Evolutionary conservation across 2,329 filamentous ascomycete genomes (phyloP), one percentile per base, ranked within the genome.

Genomic region (Pseudogymnoascus sp.): DNA sequence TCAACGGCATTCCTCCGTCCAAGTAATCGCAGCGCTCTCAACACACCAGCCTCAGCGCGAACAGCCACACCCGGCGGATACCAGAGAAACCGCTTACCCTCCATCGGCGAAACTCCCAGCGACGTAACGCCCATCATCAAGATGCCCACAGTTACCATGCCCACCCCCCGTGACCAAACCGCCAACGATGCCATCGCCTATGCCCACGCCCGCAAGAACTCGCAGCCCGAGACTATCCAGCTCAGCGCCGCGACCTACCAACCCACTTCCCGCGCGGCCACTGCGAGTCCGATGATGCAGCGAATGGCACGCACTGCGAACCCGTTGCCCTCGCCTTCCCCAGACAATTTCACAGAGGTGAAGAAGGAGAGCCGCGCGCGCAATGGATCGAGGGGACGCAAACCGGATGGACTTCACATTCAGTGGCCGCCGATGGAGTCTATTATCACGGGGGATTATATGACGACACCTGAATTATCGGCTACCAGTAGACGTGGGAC

Each of bases 321-420:
- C 28, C 79, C 83, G 12, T 79, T 89, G 6, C 88, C 89, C 0
- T 90, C 90, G 14, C 89, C 82, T 34, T 83, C 79, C 7, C 83
- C 81, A 20, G 87, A 83, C 58, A 82, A 82, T 60, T 85, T 90
- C 62, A 80, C 82, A 1, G 77, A 78, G 8, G 73, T 86, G 57
- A 84, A 87, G 74, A 81, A 86, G 60, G 77, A 84, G 50, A 79
- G 79, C 18, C 77, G 77, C 41, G 82, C 80, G 30, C 81, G 87
- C 28, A 89, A 88, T 64, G 85, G 87, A 11, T 91, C 91, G 6
- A 84, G 88, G 14, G 88, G 88, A 67, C 84, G 90, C 20, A 96
- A 93, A 64, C 90, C 90, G 1, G 81, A 85, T 60, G 89, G 88
- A 0, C 71, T 97, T 22, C 84, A 87, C 58, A 79, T 91, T 25